Evolutionary conservation across 2,329 filamentous ascomycete species (phyloP).

Genomic region (Ophiostoma sp.): DNA sequence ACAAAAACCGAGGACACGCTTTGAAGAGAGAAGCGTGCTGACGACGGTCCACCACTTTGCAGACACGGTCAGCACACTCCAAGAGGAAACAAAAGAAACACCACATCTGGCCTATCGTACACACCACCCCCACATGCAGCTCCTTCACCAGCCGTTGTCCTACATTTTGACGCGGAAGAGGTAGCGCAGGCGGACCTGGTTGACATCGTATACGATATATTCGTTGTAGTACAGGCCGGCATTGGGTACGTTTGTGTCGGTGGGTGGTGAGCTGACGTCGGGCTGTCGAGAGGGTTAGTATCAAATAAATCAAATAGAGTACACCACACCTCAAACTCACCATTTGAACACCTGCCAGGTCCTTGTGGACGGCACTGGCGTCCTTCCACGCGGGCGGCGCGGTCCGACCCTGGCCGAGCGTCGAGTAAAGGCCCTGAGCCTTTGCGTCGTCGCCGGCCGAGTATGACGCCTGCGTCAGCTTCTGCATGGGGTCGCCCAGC

Average conservation of each 20-base stretch:
- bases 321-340: conserved; percentile 45
- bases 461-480: conserved; percentile 59
- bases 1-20: neutral
- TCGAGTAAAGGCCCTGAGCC: conserved; percentile 61
- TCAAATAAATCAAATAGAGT: neutral
- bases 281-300: conserved; percentile 23
- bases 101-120: neutral
- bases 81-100: neutral
- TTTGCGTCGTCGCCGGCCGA: conserved; percentile 65
- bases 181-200: conserved; percentile 70
- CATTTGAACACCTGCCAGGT: conserved; percentile 69
- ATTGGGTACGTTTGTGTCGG: conserved; percentile 46
- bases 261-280: conserved; percentile 47
- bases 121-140: neutral
- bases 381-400: conserved; percentile 75
- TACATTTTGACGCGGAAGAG: conserved; percentile 63
- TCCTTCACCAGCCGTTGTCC: neutral
- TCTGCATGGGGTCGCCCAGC: conserved; percentile 72
- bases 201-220: conserved; percentile 69
- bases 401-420: conserved; percentile 66
- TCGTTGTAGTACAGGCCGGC: conserved; percentile 67
- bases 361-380: conserved; percentile 63
- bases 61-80: neutral
- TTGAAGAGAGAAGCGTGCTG: neutral
- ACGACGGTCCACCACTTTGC: neutral